Evolutionary conservation across 2,329 filamentous ascomycete genomes (phyloP).

Genomic region (Calonectria pauciramosa): DNA sequence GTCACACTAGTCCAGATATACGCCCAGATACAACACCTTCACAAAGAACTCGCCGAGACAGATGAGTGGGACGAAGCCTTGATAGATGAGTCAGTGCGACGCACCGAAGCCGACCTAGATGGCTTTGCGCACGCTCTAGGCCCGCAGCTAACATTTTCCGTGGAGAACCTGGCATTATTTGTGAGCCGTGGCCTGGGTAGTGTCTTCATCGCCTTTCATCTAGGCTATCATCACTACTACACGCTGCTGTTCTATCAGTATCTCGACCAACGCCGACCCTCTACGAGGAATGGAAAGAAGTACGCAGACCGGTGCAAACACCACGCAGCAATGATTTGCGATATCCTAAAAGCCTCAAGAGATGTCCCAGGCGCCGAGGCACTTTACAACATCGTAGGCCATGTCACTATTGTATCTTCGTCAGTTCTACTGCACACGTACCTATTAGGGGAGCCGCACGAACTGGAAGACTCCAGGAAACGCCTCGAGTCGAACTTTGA

Average conservation of each 20-base stretch:
- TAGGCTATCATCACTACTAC: slow-evolving; percentile 52
- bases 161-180: slow-evolving; percentile 45
- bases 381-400: slow-evolving; percentile 51
- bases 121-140: slow-evolving; percentile 43
- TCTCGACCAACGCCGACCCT: slow-evolving; percentile 47
- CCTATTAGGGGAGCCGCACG: slow-evolving; percentile 49
- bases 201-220: slow-evolving; percentile 51
- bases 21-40: slow-evolving; percentile 49
- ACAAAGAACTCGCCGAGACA: slow-evolving; percentile 45
- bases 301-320: slow-evolving; percentile 49
- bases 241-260: slow-evolving; percentile 52
- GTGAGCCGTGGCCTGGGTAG: slow-evolving; percentile 45
- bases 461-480: slow-evolving; percentile 41
- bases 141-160: slow-evolving; percentile 36
- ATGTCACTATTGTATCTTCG: slow-evolving; percentile 52
- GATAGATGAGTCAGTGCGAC: slow-evolving; percentile 40
- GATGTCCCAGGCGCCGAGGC: slow-evolving; percentile 43
- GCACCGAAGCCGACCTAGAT: slow-evolving; percentile 37
- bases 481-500: slow-evolving; percentile 50
- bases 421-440: slow-evolving; percentile 52
- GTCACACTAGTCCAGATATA: slow-evolving; percentile 50
- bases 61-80: slow-evolving; percentile 47
- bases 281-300: slow-evolving; percentile 44
- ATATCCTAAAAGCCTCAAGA: slow-evolving; percentile 46
- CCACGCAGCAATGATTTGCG: slow-evolving; percentile 47